Evolutionary conservation across 2,329 filamentous ascomycete genomes (phyloP).

Genomic region (Monilinia vaccinii-corymbosi): DNA sequence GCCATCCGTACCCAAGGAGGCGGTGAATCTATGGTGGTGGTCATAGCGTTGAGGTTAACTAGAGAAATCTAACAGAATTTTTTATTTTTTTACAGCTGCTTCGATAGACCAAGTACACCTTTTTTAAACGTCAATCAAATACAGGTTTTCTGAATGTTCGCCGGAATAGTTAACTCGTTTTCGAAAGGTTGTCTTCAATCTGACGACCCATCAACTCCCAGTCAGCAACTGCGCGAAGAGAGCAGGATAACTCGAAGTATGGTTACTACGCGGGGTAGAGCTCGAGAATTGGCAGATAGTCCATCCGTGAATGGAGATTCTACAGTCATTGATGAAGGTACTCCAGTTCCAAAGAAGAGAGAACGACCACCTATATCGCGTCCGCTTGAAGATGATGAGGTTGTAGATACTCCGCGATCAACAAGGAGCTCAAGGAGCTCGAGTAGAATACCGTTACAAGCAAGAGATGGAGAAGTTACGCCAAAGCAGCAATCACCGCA

Average conservation of each 20-base stretch:
- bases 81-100: constrained; percentile 1
- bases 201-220: constrained; percentile 7
- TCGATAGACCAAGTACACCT: background rate
- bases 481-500: constrained; percentile 10
- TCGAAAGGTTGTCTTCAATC: constrained; percentile 18
- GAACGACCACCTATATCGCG: constrained; percentile 8
- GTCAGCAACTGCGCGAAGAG: constrained; percentile 7
- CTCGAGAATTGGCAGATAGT: constrained; percentile 5
- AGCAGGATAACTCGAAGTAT: constrained; percentile 12
- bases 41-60: background rate
- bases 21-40: background rate
- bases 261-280: constrained; percentile 19
- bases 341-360: constrained; percentile 11
- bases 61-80: constrained; percentile 2
- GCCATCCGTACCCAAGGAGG: background rate
- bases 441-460: constrained; percentile 19
- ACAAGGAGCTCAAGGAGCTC: constrained; percentile 26
- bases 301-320: constrained; percentile 13
- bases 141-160: constrained; percentile 21
- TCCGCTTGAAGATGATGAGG: constrained; percentile 5
- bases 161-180: constrained; percentile 19
- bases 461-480: constrained; percentile 14
- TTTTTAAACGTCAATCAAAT: background rate
- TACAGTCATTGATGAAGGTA: constrained; percentile 8
- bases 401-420: constrained; percentile 9